phyloP scores from a whole-genome alignment of 1,139 yeast genomes.

The Sugiyamaella novakii region DNA sequence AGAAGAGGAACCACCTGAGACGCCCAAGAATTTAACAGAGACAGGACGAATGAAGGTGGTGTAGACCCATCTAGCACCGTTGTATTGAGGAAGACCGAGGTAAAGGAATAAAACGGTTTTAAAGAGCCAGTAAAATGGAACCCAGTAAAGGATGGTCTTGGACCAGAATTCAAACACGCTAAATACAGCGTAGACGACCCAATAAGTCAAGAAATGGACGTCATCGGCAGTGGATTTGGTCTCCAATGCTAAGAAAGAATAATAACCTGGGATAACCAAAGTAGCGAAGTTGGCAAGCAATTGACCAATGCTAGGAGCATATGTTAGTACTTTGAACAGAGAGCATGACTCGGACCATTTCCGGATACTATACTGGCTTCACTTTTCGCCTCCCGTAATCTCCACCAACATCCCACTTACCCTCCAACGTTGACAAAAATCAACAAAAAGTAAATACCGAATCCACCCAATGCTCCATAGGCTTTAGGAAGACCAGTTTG shows the following conservation, averaged over 20 bases:
- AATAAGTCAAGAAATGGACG: slow-evolving; percentile 84
- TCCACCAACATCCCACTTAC: slow-evolving; percentile 25
- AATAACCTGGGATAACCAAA: slow-evolving; percentile 86
- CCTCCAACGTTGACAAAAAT: slow-evolving; percentile 91
- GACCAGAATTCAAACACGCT: slow-evolving; percentile 96
- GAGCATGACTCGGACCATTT: too few species aligned
- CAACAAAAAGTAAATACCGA: slow-evolving; percentile 66
- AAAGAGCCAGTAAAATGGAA: slow-evolving; percentile 94
- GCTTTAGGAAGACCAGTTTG: slow-evolving; percentile 74
- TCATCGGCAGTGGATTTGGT: slow-evolving; percentile 71
- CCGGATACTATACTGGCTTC: too few species aligned
- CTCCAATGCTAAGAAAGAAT: slow-evolving; percentile 80
- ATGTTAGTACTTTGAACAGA: too few species aligned
- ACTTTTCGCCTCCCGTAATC: too few species aligned
- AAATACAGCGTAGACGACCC: slow-evolving; percentile 95
- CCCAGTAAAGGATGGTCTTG: slow-evolving; percentile 84
- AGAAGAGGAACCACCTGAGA: slow-evolving; percentile 35
- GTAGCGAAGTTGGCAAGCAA: slow-evolving; percentile 91
- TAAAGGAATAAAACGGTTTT: slow-evolving; percentile 87
- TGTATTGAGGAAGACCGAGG: slow-evolving; percentile 83
- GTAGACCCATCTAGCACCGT: slow-evolving; percentile 82
- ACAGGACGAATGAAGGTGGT: slow-evolving; percentile 66
- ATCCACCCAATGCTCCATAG: slow-evolving; percentile 71
- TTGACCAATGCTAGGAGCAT: slow-evolving; percentile 69
- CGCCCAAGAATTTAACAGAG: slow-evolving; percentile 56